phyloP scores from a whole-genome alignment of 306 rosid genomes.

The Quercus parvula region DNA sequence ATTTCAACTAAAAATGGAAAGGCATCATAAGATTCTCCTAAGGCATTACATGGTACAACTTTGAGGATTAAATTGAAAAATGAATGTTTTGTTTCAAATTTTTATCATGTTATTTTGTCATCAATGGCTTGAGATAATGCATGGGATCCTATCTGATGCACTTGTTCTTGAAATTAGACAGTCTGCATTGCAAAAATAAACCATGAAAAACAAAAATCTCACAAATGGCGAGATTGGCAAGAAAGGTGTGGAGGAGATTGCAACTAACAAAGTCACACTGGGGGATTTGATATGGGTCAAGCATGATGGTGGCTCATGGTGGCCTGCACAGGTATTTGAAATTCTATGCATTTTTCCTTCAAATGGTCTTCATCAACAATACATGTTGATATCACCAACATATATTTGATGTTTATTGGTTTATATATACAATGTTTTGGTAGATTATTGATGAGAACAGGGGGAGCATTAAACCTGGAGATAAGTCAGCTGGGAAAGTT shows the following conservation, averaged over 20 bases:
- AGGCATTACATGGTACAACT: not conserved
- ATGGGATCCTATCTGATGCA: not conserved
- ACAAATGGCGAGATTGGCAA: slow-evolving; percentile 4
- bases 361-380: not conserved
- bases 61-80: not conserved
- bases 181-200: not conserved
- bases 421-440: slow-evolving; percentile 15
- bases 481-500: slow-evolving; percentile 27
- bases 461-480: slow-evolving; percentile 28
- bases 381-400: not conserved
- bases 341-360: not conserved
- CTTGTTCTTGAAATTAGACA: slow-evolving; percentile 1
- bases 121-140: not conserved
- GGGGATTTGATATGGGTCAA: slow-evolving; percentile 48
- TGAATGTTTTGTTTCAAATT: not conserved
- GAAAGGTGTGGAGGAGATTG: slow-evolving; percentile 19
- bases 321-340: slow-evolving; percentile 69
- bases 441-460: slow-evolving; percentile 56
- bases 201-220: slow-evolving; percentile 19
- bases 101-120: not conserved
- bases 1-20: not conserved
- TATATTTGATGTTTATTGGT: not conserved
- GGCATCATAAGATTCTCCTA: not conserved
- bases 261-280: slow-evolving; percentile 24
- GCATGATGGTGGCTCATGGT: slow-evolving; percentile 49